phyloP scores from a whole-genome alignment of 2,329 filamentous ascomycete genomes.

The Aspergillus spinulosporus region DNA sequence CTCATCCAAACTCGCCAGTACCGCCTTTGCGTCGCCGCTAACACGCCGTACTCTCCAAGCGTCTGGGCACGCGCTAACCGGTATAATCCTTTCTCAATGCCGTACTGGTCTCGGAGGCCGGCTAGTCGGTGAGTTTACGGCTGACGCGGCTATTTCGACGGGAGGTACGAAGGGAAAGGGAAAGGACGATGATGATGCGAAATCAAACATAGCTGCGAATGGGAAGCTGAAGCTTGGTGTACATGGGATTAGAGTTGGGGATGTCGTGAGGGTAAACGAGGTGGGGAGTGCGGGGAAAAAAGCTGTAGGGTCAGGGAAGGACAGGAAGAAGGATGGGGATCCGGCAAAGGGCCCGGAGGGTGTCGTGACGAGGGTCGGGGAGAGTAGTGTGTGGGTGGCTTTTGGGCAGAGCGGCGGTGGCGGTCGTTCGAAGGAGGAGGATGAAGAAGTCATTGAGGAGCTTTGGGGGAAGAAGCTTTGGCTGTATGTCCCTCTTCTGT shows the following conservation, averaged over 20 bases:
- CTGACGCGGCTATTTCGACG: conserved; percentile 67
- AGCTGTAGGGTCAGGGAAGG: conserved; percentile 17
- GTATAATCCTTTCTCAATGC: conserved; percentile 68
- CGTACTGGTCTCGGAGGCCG: conserved; percentile 91
- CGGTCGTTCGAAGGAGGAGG: conserved; percentile 39
- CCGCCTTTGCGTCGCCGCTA: conserved; percentile 42
- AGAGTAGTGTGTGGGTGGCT: conserved; percentile 47
- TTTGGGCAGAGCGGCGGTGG: conserved; percentile 43
- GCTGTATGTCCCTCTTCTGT: conserved; percentile 54
- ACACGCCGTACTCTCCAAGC: conserved; percentile 47
- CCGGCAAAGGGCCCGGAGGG: conserved; percentile 41
- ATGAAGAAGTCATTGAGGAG: conserved; percentile 48
- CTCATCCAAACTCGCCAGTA: conserved; percentile 44
- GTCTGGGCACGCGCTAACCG: conserved; percentile 43
- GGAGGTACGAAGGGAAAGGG: conserved; percentile 22
- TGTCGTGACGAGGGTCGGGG: conserved; percentile 48
- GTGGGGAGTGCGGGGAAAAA: conserved; percentile 28
- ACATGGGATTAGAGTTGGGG: conserved; percentile 51
- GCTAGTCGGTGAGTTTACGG: conserved; percentile 75
- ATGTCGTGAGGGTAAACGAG: conserved; percentile 49
- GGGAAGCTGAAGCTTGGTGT: conserved; percentile 43
- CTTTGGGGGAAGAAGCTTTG: conserved; percentile 60
- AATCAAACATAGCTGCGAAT: neutral
- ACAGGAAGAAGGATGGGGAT: conserved; percentile 36
- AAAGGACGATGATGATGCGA: conserved; percentile 2